A percentile compares a stretch with the other conserved stretches of the same genome.
Conservation (phyloP, 768 basidiomycete genomes). For the Rhodotorula toruloides region DNA sequence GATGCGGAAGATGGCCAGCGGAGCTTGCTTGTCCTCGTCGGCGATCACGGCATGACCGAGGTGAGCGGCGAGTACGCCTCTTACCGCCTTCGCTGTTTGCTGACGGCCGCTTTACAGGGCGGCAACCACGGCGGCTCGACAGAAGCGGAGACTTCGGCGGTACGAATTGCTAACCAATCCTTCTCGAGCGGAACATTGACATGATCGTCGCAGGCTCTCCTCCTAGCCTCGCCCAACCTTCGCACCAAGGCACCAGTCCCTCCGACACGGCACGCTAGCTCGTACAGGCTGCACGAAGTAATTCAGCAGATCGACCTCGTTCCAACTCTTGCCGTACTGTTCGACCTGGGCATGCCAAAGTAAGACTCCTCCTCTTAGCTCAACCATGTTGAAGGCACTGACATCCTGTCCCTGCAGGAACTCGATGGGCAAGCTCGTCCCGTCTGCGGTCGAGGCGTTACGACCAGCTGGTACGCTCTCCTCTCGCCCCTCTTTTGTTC, state of each 20-base stretch:
- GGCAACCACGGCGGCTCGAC: conserved; percentile 95
- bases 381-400: too few relatives aligned
- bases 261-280: background rate
- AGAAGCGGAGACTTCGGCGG: conserved; percentile 71
- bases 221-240: conserved; percentile 6
- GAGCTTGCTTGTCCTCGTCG: conserved; percentile 79
- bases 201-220: conserved; percentile 11
- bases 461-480: conserved; percentile 54
- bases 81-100: too few relatives aligned
- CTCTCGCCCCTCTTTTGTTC: background rate
- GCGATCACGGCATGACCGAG: conserved; percentile 93
- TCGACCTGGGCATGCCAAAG: conserved; percentile 78
- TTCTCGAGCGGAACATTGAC: conserved; percentile 49
- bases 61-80: conserved; percentile 33
- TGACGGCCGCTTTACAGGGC: conserved; percentile 42
- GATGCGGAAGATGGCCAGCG: conserved; percentile 47
- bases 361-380: background rate
- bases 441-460: conserved; percentile 75
- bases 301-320: conserved; percentile 92
- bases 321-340: conserved; percentile 76
- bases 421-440: conserved; percentile 72
- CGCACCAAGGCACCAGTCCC: accelerated
- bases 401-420: background rate
- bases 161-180: conserved; percentile 79
- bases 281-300: conserved; percentile 47